These are phyloP conservation scores for Eimeria tenella DNA, from an alignment of 169 alveolate genomes.

Conservation along the genomic window DNA sequence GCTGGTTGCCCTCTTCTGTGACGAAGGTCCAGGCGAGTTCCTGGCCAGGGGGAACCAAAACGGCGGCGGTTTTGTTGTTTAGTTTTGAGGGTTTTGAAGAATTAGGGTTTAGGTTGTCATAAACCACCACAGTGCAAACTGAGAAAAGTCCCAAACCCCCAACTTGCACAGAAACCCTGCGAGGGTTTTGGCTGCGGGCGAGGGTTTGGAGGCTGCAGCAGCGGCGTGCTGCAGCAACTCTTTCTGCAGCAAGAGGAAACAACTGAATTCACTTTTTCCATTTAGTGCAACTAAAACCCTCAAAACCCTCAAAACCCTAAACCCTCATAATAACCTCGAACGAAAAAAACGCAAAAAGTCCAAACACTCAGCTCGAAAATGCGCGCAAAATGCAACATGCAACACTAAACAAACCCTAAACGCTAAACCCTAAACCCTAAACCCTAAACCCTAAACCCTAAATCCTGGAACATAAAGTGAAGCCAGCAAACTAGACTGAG, in stretches of 20 bases:
- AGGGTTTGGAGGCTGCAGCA: neutral
- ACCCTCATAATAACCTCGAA: neutral
- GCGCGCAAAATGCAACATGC: neutral
- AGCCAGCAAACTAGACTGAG: too few species aligned
- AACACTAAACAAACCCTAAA: conserved; percentile 10
- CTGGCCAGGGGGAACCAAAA: neutral
- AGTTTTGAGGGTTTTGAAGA: neutral
- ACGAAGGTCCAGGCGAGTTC: conserved; percentile 12
- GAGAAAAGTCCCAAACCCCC: neutral
- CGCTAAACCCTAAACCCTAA: conserved; percentile 46
- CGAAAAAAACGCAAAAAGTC: neutral
- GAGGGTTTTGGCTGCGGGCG: neutral
- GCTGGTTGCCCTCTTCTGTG: neutral
- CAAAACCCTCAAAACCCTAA: neutral
- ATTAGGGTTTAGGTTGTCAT: neutral
- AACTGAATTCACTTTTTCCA: too few species aligned
- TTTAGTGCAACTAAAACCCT: too few species aligned
- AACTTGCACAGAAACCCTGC: neutral
- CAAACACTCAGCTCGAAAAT: neutral
- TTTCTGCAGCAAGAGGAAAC: neutral
- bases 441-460: conserved; percentile 33
- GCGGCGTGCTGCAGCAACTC: neutral
- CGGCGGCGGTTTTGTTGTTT: neutral
- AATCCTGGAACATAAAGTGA: neutral
- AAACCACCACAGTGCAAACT: neutral